Evolutionary conservation across 1,139 yeast species (phyloP), one percentile per base, ranked within the genome.

Genomic region (Torulaspora pretoriensis): DNA sequence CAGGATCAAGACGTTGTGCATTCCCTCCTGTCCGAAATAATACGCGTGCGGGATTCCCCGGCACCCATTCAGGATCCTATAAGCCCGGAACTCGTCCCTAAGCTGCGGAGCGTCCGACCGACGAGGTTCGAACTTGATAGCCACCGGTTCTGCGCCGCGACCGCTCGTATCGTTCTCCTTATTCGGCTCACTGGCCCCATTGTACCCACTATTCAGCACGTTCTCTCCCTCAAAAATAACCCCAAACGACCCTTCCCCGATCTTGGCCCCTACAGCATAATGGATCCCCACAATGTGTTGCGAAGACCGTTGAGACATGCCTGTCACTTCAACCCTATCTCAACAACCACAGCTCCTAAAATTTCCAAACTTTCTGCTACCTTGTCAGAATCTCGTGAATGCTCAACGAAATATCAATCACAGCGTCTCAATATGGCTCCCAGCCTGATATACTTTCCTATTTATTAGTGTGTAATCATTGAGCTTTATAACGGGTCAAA

Each of bases 181-280:
- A 10, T 19, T 19, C 8, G 17, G 23, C 13, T 22, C 23, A 12
- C 17, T 39, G 24, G 45, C 41, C 31, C 40, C 43, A 30, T 43
- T 37, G 25, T 47, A 38, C 8, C 43, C 46, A 9, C 48, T 46
- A 63, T 86, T 87, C 56, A 92, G 75, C 53, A 92, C 73, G 64
- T 92, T 92, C 46, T 86, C 81, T 27, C 98, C 98, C 69, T 90
- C 97, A 67, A 90, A 92, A 44, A 92, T 90, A 42, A 90, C 92
- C 17, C 98, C 98, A 71, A 92, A 92, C 1, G 97, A 90, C 14
- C 98, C 98, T 68, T 92, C 97, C 32, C 98, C 98, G 49, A 92
- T 92, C 70, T 92, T 92, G 65, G 89, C 89, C 39, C 97, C 98
- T 49, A 92, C 89, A 54, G 92, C 89, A 71, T 88, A 92, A 72